Evolutionary conservation across 345 rosid species (phyloP).

Genomic region (Combretum micranthum): DNA sequence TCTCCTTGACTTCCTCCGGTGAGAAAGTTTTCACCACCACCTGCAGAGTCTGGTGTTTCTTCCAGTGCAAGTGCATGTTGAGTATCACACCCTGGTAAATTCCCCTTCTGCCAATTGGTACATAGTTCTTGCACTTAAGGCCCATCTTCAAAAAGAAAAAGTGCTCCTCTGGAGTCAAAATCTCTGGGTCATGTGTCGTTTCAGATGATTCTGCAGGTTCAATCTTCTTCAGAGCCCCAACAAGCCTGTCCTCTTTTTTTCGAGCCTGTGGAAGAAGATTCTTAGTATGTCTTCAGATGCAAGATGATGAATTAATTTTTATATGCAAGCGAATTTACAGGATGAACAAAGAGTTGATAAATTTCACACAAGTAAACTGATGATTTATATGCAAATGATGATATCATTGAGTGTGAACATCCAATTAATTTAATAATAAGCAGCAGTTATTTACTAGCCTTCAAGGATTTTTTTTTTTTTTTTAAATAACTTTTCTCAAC

Average conservation of each 20-base stretch:
- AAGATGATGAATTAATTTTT: not conserved
- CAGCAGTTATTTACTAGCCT: no score
- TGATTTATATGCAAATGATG: no score
- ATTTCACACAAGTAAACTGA: no score
- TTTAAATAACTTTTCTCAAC: no score
- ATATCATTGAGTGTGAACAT: no score
- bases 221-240: slow-evolving; percentile 64
- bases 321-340: no score
- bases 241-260: slow-evolving; percentile 69
- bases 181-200: slow-evolving; percentile 85
- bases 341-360: no score
- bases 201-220: slow-evolving; percentile 69
- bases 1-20: slow-evolving; percentile 80
- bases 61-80: slow-evolving; percentile 99
- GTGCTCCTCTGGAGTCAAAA: slow-evolving; percentile 92
- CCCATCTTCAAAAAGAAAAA: slow-evolving; percentile 86
- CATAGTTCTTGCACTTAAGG: slow-evolving; percentile 88
- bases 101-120: slow-evolving; percentile 85
- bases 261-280: slow-evolving; percentile 44
- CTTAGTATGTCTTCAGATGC: not conserved
- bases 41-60: slow-evolving; percentile 87
- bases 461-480: no score
- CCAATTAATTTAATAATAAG: no score
- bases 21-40: slow-evolving; percentile 85
- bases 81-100: slow-evolving; percentile 93